Evolutionary conservation across 768 basidiomycete species (phyloP).

Genomic region (Lentinula raphanica): DNA sequence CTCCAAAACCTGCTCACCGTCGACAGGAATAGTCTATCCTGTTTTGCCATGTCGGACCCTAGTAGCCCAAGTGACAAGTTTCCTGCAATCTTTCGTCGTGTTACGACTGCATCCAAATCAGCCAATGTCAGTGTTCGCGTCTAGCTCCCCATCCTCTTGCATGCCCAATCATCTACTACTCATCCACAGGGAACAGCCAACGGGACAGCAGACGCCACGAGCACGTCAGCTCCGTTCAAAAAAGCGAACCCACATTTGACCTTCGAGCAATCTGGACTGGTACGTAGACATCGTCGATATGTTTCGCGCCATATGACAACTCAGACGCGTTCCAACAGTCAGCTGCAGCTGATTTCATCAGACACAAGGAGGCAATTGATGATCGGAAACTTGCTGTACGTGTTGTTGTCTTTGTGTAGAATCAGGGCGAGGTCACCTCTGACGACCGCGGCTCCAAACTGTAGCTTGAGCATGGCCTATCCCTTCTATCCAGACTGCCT

Average conservation of each 20-base stretch:
- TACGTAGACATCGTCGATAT: slow-evolving; percentile 19
- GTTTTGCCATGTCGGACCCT: not conserved
- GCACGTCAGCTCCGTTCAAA: slow-evolving; percentile 30
- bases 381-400: slow-evolving; percentile 74
- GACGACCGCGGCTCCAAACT: too few relatives aligned
- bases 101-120: slow-evolving; percentile 2
- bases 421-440: too few relatives aligned
- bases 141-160: not conserved
- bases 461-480: slow-evolving; percentile 71
- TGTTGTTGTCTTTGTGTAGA: slow-evolving; percentile 11
- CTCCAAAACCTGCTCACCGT: not conserved
- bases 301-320: not conserved
- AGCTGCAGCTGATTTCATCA: slow-evolving; percentile 54
- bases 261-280: slow-evolving; percentile 37
- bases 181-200: slow-evolving; percentile 10
- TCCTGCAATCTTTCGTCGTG: slow-evolving; percentile 18
- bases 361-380: slow-evolving; percentile 59
- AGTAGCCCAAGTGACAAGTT: slow-evolving; percentile 10
- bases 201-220: not conserved
- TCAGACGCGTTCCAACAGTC: slow-evolving; percentile 30
- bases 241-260: slow-evolving; percentile 30
- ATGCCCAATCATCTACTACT: not conserved
- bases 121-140: slow-evolving; percentile 9
- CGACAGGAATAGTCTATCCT: not conserved
- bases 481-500: slow-evolving; percentile 56